These are phyloP conservation scores for Alternaria ethzedia DNA, from an alignment of 2,329 filamentous ascomycete genomes.

Conservation along the genomic window DNA sequence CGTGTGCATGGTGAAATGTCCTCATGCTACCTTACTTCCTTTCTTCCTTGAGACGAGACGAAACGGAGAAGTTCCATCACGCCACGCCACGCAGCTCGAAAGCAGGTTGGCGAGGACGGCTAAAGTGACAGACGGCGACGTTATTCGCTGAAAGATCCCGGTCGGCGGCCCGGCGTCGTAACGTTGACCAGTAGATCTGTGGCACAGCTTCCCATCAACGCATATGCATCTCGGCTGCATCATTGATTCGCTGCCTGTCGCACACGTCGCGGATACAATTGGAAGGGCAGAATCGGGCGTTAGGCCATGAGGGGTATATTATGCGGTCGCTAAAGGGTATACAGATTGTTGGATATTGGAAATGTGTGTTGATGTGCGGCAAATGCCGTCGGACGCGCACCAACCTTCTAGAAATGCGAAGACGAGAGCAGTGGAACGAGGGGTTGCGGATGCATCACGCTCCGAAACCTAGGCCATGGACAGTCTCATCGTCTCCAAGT, in stretches of 20 bases:
- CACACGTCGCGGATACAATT: neutral
- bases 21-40: neutral
- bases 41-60: neutral
- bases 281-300: constrained; percentile 9
- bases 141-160: constrained; percentile 10
- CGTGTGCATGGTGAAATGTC: neutral
- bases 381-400: neutral
- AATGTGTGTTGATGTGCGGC: neutral
- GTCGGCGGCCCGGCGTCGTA: constrained; percentile 8
- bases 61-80: neutral
- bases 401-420: constrained; percentile 7
- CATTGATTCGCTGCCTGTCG: neutral
- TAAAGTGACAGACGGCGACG: constrained; percentile 2
- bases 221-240: neutral
- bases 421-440: neutral
- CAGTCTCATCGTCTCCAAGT: constrained; percentile 85
- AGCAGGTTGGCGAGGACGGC: constrained; percentile 3
- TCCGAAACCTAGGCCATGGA: constrained; percentile 72
- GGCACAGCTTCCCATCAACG: constrained; percentile 4
- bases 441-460: constrained; percentile 15
- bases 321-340: constrained; percentile 7
- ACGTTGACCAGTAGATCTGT: constrained; percentile 15
- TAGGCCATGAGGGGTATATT: constrained; percentile 1
- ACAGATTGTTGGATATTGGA: constrained; percentile 8
- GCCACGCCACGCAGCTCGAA: neutral